Evolutionary conservation across 768 basidiomycete species (phyloP), one percentile per base, ranked within the genome.

Genomic region (Pulveroboletus sp.): DNA sequence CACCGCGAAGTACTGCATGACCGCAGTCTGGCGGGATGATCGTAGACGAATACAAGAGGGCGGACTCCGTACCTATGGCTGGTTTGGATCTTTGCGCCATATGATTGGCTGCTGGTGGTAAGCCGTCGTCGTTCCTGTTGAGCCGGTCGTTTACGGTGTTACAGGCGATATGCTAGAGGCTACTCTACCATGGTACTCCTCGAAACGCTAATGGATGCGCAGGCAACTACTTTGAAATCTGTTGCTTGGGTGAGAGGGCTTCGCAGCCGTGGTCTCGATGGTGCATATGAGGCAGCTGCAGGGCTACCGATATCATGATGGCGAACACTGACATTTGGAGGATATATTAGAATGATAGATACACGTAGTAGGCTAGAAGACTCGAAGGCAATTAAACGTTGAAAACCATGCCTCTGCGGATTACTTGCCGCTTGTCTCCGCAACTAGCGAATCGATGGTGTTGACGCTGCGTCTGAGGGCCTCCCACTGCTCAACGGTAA

Each of bases 1-100:
- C 49, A 87, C 88, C 14, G 93, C 93, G 7, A 86, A 89, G 61
- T 95, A 89, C 68, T 96, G 94, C 63, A 76, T 82, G 43, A 75
- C 73, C 11, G 86, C 90, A 8, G 82, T 89, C 4, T 91, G 89
- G 89, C 73, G 77, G 44, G 85, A 86, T 57, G 84, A 93, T 47
- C 71, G 69, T 59, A 67, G 68, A 39, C 73, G 71, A 23, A 77
- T 87, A 68, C 69, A 73, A 35, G 68, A 70, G 26, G 69, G 70
- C 26, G 83, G 84, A 3, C 64, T 85, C 16, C 64, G 80, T 26
- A 47, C 51, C 50, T 81, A 20, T 50, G 69, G 34, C 55, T 82
- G 62, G 58, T 19, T 63, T 80, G 48, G 60, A 49, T 49, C 75
- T 73, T 38, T 89, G 79, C 60, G 73, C 83, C 55, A 60, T 56